A percentile compares a stretch with the other conserved stretches of the same genome.
Conservation (phyloP, 306 rosid species). For the Senna tora region DNA sequence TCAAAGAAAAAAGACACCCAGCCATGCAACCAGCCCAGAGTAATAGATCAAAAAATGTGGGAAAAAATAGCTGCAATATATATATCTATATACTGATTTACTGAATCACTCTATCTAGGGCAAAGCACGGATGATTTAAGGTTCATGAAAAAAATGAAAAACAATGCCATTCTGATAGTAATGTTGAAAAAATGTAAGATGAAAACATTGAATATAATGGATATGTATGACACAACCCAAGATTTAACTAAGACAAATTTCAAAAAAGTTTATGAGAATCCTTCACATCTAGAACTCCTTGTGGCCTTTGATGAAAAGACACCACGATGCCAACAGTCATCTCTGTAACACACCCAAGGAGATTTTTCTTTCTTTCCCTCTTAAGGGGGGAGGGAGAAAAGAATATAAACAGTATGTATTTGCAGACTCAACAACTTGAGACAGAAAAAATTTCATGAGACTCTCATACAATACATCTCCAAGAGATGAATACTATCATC, state of each 20-base stretch:
- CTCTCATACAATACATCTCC: background rate
- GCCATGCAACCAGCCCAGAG: background rate
- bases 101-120: background rate
- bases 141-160: background rate
- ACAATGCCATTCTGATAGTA: too few relatives aligned
- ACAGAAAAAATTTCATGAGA: background rate
- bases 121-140: background rate
- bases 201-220: too few relatives aligned
- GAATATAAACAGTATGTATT: background rate
- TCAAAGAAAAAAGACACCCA: background rate
- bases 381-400: background rate
- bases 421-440: background rate
- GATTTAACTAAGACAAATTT: too few relatives aligned
- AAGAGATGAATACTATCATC: conserved; percentile 4
- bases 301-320: background rate
- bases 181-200: too few relatives aligned
- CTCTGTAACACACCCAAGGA: background rate
- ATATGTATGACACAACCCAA: too few relatives aligned
- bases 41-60: background rate
- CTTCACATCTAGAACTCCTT: background rate
- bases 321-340: background rate
- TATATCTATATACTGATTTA: background rate
- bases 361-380: background rate
- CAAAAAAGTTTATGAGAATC: background rate
- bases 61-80: background rate